Evolutionary conservation across 345 rosid species (phyloP), one percentile per base, ranked within the genome.

Genomic region (Crucihimalaya himalaica): DNA sequence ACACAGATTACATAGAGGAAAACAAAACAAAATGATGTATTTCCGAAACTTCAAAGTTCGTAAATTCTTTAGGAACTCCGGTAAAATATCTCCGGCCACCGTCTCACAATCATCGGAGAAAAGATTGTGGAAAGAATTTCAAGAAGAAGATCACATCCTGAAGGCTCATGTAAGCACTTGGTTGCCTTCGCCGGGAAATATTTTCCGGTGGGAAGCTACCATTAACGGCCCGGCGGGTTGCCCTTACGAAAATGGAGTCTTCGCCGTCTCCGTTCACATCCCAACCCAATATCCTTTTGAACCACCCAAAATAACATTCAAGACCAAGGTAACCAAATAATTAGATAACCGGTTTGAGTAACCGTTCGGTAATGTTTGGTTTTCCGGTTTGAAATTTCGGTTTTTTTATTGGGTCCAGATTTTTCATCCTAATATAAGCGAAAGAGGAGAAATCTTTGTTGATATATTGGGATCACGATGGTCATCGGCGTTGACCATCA

Each of bases 301-400:
- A 64, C 70, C 77, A 53, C 77, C 77, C 19, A 55, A 29, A 8
- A 54, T 73, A 39, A 43, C n/a, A 9, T 73, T 73, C 46, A 54
- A 63, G 7, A 73, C 70, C 16, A 73, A 63, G 77, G 77, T 73
- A 63, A 55, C n/a, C 16, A 15, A 40, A 20, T n/a, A 47, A 20
- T 18, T 16, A 66, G 0, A 42, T 14, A 69, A 46, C 70, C 70
- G 63, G 28, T 72, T 62, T 9, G 29, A 16, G 29, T 43, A 23
- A 52, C 52, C 12, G 42, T 52, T 42, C 7, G 15, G 31, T 34
- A n/a, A 25, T 46, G 42, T 42, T 56, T 55, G 14, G 18, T 67
- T 11, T 13, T 9, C 50, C 69, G 43, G 68, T 51, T 37, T 2
- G 15, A 34, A 2, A 4, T 18, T 27, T 60, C 3, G 11, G 4